These are phyloP conservation scores for Sugiyamaella paludigena DNA, from an alignment of 1,139 yeast genomes.

Conservation along the genomic window DNA sequence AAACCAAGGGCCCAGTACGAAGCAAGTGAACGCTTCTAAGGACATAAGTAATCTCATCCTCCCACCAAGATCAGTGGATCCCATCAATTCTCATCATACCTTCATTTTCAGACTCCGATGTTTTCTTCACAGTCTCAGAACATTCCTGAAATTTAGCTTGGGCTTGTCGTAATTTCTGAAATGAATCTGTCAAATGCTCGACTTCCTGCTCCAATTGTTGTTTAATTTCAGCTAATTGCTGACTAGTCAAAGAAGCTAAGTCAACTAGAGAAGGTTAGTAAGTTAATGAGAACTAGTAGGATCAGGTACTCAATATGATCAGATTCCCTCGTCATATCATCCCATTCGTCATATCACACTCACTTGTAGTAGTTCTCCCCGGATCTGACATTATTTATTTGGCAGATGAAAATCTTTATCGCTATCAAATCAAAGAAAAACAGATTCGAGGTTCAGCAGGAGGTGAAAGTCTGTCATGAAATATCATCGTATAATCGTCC, in stretches of 20 bases:
- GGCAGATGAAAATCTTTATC: too few species aligned
- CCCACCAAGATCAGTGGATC: background rate
- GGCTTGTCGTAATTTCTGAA: constrained; percentile 82
- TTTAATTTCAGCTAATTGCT: constrained; percentile 81
- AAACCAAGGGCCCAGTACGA: too few species aligned
- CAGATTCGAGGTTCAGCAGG: background rate
- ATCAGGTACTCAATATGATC: too few species aligned
- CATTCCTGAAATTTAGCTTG: constrained; percentile 82
- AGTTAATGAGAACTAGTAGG: too few species aligned
- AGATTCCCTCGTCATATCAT: background rate
- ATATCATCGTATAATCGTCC: background rate
- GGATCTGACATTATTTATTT: constrained; percentile 6
- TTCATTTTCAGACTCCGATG: constrained; percentile 47
- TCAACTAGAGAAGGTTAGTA: constrained; percentile 42
- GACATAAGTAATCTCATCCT: too few species aligned
- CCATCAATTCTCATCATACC: constrained; percentile 22
- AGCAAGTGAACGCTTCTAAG: too few species aligned
- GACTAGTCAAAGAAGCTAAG: constrained; percentile 68
- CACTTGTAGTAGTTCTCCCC: constrained; percentile 12
- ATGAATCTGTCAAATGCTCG: constrained; percentile 79
- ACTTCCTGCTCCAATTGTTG: constrained; percentile 83
- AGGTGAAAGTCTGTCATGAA: background rate
- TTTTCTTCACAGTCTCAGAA: constrained; percentile 60
- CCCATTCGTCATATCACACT: background rate
- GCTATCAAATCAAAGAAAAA: too few species aligned